These are phyloP conservation scores for Glycine tomentella DNA, from an alignment of 306 rosid species.

Conservation along the genomic window DNA sequence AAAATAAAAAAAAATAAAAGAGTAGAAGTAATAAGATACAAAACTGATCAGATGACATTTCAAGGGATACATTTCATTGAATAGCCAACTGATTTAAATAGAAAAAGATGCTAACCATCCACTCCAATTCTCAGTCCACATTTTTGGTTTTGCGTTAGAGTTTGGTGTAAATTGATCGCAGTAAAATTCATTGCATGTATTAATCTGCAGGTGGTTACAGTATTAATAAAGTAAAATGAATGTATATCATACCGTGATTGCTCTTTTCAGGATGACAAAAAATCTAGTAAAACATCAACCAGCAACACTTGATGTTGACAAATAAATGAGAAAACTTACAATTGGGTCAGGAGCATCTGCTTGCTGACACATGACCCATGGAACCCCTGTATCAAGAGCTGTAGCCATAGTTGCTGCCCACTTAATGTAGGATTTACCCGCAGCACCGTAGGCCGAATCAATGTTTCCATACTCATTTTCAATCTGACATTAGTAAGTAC, in stretches of 20 bases:
- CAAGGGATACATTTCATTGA: slow-evolving; percentile 31
- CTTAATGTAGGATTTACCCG: slow-evolving; percentile 78
- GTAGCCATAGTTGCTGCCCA: slow-evolving; percentile 97
- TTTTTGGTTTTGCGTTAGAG: slow-evolving; percentile 81
- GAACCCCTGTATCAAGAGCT: slow-evolving; percentile 94
- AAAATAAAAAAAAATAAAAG: not conserved
- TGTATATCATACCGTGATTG: not conserved
- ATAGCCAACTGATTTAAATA: slow-evolving; percentile 20
- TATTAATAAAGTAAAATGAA: slow-evolving; percentile 37
- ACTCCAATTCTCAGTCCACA: slow-evolving; percentile 98
- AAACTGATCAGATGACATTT: slow-evolving; percentile 13
- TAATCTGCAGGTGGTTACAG: slow-evolving; percentile 65
- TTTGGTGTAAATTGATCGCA: slow-evolving; percentile 94
- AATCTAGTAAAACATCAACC: slow-evolving; percentile 28
- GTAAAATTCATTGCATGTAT: slow-evolving; percentile 97
- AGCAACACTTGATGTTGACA: not conserved
- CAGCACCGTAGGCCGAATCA: slow-evolving; percentile 67
- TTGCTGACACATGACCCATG: slow-evolving; percentile 99
- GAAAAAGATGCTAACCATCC: slow-evolving; percentile 74
- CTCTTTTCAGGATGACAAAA: slow-evolving; percentile 5
- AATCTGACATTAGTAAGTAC: slow-evolving; percentile 58
- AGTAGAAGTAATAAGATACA: not conserved
- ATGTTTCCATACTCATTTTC: slow-evolving; percentile 95
- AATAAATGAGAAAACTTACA: slow-evolving; percentile 56
- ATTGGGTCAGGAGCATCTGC: slow-evolving; percentile 94